phyloP scores from a whole-genome alignment of 139 green algal genomes.

The Penium margaritaceum region DNA sequence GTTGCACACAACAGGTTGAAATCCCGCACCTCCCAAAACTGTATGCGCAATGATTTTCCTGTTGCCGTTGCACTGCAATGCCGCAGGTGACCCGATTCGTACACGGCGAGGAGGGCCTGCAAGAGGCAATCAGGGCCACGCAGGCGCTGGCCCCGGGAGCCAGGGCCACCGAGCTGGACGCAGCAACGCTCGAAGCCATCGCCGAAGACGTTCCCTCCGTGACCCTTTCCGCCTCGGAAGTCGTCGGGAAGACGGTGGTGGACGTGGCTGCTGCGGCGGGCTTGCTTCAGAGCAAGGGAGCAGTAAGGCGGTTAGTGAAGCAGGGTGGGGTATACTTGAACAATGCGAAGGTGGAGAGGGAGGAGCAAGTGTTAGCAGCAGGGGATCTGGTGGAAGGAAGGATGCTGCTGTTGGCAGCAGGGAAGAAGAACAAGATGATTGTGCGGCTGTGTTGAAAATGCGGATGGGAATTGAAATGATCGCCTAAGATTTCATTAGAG shows the following conservation, averaged over 20 bases:
- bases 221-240: conserved; percentile 47
- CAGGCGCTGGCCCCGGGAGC: conserved; percentile 68
- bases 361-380: conserved; percentile 10
- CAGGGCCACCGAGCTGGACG: conserved; percentile 9
- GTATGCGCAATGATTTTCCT: neutral
- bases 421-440: conserved; percentile 99
- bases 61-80: neutral
- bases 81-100: conserved; percentile 83
- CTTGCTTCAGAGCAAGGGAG: conserved; percentile 79
- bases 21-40: neutral
- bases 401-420: conserved; percentile 78
- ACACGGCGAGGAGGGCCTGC: conserved; percentile 83
- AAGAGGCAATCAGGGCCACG: conserved; percentile 77
- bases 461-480: too few relatives aligned
- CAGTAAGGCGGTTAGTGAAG: conserved; percentile 61
- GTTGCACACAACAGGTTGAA: neutral
- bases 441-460: too few relatives aligned
- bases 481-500: too few relatives aligned
- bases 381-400: conserved; percentile 74
- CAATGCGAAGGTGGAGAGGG: conserved; percentile 68
- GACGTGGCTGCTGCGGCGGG: conserved; percentile 74
- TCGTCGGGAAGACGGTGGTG: conserved; percentile 59
- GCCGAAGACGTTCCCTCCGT: conserved; percentile 61
- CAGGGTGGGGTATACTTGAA: conserved; percentile 82
- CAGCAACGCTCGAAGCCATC: conserved; percentile 54